Percentiles rank a stretch among this genome's conserved stretches.
phyloP scores from a whole-genome alignment of 352 stramenopile species.

The Phytopythium vexans region DNA sequence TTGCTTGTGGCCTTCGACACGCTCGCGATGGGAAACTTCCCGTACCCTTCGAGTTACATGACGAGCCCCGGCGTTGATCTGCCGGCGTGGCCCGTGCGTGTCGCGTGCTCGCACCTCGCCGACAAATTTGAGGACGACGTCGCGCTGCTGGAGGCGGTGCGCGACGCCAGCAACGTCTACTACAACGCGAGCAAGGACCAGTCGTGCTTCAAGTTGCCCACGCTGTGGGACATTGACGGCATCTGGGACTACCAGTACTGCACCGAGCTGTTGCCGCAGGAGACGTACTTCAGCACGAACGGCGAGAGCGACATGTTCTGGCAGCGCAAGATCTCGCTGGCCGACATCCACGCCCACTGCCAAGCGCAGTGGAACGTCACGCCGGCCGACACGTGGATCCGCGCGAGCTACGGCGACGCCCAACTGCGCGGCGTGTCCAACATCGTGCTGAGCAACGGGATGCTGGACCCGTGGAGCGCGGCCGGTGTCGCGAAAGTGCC shows the following conservation, averaged over 20 bases:
- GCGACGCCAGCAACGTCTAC: slow-evolving; percentile 79
- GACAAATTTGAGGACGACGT: slow-evolving; percentile 38
- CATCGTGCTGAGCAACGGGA: slow-evolving; percentile 95
- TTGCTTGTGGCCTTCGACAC: slow-evolving; percentile 89
- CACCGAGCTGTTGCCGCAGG: slow-evolving; percentile 89
- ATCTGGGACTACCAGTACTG: slow-evolving; percentile 93
- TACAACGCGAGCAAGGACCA: slow-evolving; percentile 85
- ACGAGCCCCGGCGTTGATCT: slow-evolving; percentile 67
- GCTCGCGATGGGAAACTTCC: slow-evolving; percentile 95
- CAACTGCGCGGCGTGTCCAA: slow-evolving; percentile 77
- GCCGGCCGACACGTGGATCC: slow-evolving; percentile 74
- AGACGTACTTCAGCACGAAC: slow-evolving; percentile 88
- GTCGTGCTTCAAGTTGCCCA: slow-evolving; percentile 70
- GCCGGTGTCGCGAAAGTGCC: slow-evolving; percentile 77
- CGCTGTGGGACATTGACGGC: slow-evolving; percentile 70
- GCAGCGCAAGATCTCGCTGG: slow-evolving; percentile 57
- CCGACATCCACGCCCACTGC: slow-evolving; percentile 60
- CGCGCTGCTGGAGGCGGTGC: slow-evolving; percentile 43
- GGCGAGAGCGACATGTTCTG: slow-evolving; percentile 93
- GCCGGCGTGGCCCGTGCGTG: slow-evolving; percentile 91
- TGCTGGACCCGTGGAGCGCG: slow-evolving; percentile 92
- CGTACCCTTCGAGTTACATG: slow-evolving; percentile 94
- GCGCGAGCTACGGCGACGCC: slow-evolving; percentile 69
- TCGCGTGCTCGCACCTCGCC: slow-evolving; percentile 77
- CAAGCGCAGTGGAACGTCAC: slow-evolving; percentile 57